Base-by-base conservation (phyloP, 176 grass and related monocot genomes). In the Paspalum vaginatum region DNA sequence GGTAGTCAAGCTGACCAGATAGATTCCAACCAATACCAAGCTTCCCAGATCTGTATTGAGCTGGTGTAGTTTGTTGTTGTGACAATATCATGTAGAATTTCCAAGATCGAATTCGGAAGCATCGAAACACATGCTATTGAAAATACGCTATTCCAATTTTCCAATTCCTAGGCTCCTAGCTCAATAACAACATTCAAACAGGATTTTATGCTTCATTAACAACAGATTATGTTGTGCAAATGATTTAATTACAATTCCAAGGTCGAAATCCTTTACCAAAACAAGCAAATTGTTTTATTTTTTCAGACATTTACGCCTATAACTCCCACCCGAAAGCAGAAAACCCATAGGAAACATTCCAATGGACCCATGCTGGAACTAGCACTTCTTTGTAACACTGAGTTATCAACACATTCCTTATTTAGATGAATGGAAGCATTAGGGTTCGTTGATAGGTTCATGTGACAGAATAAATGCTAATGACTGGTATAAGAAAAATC, bases 341-440 rank as follows among this genome's bases (percentile, higher is more conserved):
- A 25, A 61, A 65, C 21, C n/a, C 12, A 45, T 49, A 65, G 54
- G 52, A 2, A 44, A 50, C 17, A 74, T 51, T 45, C 43, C 43
- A 43, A 65, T 22, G 72, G 72, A 52, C n/a, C n/a, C n/a, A 65
- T 61, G 63, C 65, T 39, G 46, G 56, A 11, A 57, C 21, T 52
- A 71, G 24, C 43, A 62, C 70, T 1, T 22, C 50, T 38, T 5
- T 40, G 59, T 79, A 68, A 67, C 26, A 11, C 58, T 12, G 27
- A 32, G 58, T 61, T 70, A 61, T 50, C 51, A 75, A 53, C 25
- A 50, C 13, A 12, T 70, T 61, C 60, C 11, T 53, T 62, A 62
- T 52, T 77, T 69, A 69, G 16, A 37, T 81, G 11, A 78, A 27
- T 62, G 18, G 45, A 77, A 77, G 44, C 44, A 54, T 68, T 81